A percentile compares a stretch with the other conserved stretches of the same genome.
Evolutionary conservation across 169 alveolate genomes (phyloP).

Genomic region (Plasmodium inui): DNA sequence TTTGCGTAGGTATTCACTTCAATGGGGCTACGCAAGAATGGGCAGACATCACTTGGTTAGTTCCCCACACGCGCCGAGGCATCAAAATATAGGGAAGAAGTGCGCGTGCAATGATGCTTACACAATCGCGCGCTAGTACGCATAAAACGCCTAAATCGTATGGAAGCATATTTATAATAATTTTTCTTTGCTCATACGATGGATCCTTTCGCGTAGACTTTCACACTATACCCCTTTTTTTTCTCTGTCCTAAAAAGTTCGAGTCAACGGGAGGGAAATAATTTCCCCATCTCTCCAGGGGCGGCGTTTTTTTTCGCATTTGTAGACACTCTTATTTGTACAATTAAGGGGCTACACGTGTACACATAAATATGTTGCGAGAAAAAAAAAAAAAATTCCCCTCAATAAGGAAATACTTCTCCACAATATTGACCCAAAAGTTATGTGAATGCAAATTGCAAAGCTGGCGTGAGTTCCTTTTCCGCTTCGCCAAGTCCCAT

Average conservation of each 20-base stretch:
- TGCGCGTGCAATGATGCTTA: background rate
- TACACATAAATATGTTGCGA: background rate
- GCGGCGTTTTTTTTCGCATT: background rate
- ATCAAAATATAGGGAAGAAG: background rate
- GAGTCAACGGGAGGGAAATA: background rate
- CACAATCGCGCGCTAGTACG: background rate
- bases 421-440: background rate
- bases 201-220: background rate
- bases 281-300: conserved; percentile 3
- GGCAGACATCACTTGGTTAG: background rate
- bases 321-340: background rate
- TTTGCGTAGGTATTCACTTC: background rate
- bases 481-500: background rate
- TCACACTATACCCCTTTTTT: background rate
- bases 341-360: background rate
- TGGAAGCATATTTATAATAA: background rate
- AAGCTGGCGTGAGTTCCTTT: background rate
- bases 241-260: background rate
- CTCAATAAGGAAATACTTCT: background rate
- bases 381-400: background rate
- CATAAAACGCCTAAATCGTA: background rate
- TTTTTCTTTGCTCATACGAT: background rate
- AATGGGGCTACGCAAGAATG: background rate
- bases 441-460: background rate
- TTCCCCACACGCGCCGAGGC: background rate